phyloP scores from a whole-genome alignment of 306 rosid genomes.

The Macrotyloma uniflorum region DNA sequence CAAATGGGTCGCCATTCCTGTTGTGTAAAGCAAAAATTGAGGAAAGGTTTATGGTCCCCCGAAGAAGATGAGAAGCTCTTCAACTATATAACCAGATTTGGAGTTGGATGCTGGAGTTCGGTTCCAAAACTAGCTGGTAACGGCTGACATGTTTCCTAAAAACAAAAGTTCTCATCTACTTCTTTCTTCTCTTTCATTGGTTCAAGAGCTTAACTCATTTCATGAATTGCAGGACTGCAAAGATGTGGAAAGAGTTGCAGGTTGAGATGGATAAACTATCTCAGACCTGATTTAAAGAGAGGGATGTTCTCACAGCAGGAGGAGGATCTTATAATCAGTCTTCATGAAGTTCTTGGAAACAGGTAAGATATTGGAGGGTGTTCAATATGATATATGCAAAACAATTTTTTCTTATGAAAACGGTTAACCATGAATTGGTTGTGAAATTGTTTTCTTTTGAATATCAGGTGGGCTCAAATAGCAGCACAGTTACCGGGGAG shows the following conservation, averaged over 20 bases:
- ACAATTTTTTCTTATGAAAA: neutral
- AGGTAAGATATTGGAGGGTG: slow-evolving; percentile 52
- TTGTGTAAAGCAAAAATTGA: slow-evolving; percentile 80
- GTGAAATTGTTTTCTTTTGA: neutral
- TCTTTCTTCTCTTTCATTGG: neutral
- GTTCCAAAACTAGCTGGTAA: slow-evolving; percentile 93
- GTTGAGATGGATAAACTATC: slow-evolving; percentile 90
- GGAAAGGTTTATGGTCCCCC: slow-evolving; percentile 98
- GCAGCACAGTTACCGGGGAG: slow-evolving; percentile 96
- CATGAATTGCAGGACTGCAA: slow-evolving; percentile 64
- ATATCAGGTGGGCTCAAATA: slow-evolving; percentile 93
- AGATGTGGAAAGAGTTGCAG: slow-evolving; percentile 98
- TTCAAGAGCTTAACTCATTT: neutral
- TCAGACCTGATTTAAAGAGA: slow-evolving; percentile 96
- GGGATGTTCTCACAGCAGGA: slow-evolving; percentile 91
- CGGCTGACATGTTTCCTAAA: neutral
- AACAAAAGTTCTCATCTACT: neutral
- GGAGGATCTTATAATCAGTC: slow-evolving; percentile 79
- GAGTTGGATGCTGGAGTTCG: slow-evolving; percentile 98
- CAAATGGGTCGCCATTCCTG: slow-evolving; percentile 91
- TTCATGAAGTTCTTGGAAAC: slow-evolving; percentile 89
- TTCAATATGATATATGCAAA: neutral
- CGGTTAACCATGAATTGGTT: neutral
- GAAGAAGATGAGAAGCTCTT: slow-evolving; percentile 97
- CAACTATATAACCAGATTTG: slow-evolving; percentile 83